phyloP scores from a whole-genome alignment of 2,329 filamentous ascomycete species.

The Botrytis paeoniae region DNA sequence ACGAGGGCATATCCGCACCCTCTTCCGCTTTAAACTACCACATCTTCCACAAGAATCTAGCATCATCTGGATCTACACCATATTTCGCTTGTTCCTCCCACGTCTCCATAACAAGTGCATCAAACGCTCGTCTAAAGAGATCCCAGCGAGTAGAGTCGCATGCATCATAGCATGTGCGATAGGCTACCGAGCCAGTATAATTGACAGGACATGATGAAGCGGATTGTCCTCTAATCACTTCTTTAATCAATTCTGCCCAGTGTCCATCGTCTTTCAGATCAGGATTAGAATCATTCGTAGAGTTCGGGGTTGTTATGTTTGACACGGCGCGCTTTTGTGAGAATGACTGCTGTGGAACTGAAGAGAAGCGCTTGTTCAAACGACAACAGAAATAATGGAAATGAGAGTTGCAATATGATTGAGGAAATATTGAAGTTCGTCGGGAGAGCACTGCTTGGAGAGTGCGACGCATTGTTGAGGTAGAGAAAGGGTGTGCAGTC shows the following conservation, averaged over 20 bases:
- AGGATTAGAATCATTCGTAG: not conserved
- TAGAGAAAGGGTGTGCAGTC: not conserved
- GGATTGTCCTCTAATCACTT: not conserved
- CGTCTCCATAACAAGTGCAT: not conserved
- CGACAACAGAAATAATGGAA: accelerated
- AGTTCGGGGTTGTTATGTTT: not conserved
- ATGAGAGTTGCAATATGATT: not conserved
- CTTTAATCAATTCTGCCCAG: not conserved
- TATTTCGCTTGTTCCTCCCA: not conserved
- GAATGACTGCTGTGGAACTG: not conserved
- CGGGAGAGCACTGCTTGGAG: no score
- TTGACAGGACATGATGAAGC: not conserved
- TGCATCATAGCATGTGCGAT: not conserved
- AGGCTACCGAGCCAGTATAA: not conserved
- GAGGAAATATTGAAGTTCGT: not conserved
- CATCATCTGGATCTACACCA: not conserved
- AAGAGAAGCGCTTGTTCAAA: not conserved
- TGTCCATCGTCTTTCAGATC: not conserved
- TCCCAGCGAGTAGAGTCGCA: not conserved
- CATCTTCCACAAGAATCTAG: not conserved
- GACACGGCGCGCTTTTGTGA: not conserved
- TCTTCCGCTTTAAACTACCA: not conserved
- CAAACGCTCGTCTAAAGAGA: not conserved
- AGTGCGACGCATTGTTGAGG: not conserved
- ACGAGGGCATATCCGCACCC: not conserved